These are phyloP conservation scores for Tuber melanosporum DNA, from an alignment of 495 filamentous ascomycete genomes.

Conservation along the genomic window DNA sequence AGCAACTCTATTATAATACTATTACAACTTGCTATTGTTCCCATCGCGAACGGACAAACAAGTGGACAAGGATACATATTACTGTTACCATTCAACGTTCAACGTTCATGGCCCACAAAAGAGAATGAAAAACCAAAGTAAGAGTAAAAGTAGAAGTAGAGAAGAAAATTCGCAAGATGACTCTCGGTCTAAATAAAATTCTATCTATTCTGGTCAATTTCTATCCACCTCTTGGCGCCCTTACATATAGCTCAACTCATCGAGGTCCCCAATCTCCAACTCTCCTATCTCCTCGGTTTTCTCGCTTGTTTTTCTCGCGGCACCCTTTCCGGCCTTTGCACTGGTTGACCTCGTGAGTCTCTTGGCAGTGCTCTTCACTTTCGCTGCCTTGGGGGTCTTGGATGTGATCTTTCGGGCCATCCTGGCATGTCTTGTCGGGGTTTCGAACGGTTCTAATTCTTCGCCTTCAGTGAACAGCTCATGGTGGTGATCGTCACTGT, in stretches of 20 bases:
- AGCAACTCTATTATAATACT: no score
- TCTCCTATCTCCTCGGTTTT: neutral
- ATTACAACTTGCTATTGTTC: no score
- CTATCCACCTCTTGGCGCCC: neutral
- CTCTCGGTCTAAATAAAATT: neutral
- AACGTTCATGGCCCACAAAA: no score
- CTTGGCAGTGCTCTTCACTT: neutral
- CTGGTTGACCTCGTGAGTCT: neutral
- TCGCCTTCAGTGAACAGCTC: neutral
- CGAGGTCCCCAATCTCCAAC: neutral
- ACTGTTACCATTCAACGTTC: no score
- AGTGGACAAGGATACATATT: no score
- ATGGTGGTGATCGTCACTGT: neutral
- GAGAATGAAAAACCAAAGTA: neutral
- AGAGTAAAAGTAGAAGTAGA: neutral
- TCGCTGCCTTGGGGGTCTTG: neutral
- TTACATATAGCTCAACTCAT: neutral
- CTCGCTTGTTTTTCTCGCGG: neutral
- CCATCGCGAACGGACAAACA: no score
- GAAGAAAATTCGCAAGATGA: neutral
- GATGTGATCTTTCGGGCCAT: neutral
- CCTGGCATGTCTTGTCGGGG: neutral
- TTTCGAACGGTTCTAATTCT: neutral
- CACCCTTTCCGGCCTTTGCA: neutral
- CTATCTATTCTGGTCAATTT: neutral